A percentile compares a stretch with the other conserved stretches of the same genome.
phyloP scores from a whole-genome alignment of 2,329 filamentous ascomycete species.

The Coniella lustricola region DNA sequence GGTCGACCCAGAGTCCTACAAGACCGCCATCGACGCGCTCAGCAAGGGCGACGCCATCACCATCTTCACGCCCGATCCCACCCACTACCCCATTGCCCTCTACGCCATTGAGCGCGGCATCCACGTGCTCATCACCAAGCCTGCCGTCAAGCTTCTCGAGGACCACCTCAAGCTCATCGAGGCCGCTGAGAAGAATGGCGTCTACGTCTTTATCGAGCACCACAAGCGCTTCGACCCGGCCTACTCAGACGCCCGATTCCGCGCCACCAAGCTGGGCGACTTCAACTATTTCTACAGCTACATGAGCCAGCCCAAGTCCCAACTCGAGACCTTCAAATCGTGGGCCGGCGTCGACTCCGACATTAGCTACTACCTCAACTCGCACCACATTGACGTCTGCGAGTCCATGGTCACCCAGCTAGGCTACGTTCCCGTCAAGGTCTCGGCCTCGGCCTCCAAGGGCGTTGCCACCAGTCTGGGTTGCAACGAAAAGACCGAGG shows the following conservation, averaged over 20 bases:
- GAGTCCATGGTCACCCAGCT: conserved; percentile 77
- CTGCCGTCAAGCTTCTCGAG: conserved; percentile 75
- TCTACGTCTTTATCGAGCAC: conserved; percentile 91
- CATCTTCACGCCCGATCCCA: conserved; percentile 92
- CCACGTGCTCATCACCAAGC: conserved; percentile 92
- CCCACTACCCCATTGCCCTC: conserved; percentile 84
- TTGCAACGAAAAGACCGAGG: conserved; percentile 75
- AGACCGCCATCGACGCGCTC: conserved; percentile 77
- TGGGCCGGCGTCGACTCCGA: conserved; percentile 91
- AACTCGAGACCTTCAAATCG: conserved; percentile 89
- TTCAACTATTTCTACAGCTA: conserved; percentile 99
- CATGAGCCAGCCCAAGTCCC: conserved; percentile 88
- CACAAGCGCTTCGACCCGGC: conserved; percentile 95
- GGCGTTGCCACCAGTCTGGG: conserved; percentile 74
- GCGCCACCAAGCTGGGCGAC: conserved; percentile 71
- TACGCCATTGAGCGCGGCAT: conserved; percentile 85
- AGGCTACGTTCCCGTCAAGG: conserved; percentile 69
- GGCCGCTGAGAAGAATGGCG: conserved; percentile 64
- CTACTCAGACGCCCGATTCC: conserved; percentile 79
- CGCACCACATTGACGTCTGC: conserved; percentile 86
- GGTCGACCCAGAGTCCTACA: conserved; percentile 77
- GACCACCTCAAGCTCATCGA: conserved; percentile 73
- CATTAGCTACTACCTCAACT: conserved; percentile 95
- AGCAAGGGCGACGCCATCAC: conserved; percentile 81
- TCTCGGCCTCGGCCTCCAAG: conserved; percentile 69